Evolutionary conservation across 2,329 filamentous ascomycete species (phyloP), one percentile per base, ranked within the genome.

Genomic region (Cercospora sesami): DNA sequence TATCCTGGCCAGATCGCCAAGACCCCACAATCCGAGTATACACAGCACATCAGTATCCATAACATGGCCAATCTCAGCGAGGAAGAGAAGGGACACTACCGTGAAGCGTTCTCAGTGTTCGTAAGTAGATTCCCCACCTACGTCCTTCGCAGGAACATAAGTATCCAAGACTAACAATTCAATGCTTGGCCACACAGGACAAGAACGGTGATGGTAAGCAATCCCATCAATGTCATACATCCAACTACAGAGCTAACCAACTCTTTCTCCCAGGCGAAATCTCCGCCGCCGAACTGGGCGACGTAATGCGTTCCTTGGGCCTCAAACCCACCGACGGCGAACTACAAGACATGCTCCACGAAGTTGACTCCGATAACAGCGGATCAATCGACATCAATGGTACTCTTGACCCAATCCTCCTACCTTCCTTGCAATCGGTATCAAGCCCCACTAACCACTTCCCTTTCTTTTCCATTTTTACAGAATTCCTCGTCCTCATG

Each of bases 401-500:
- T 67, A 67, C 26, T n/a, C n/a, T n/a, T n/a, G n/a, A n/a, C n/a
- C n/a, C 2, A 26, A 26, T 26, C 26, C 26, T 26, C 26, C 26
- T n/a, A n/a, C 28, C 45, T 28, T 26, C 12, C 26, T n/a, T n/a
- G n/a, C n/a, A n/a, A n/a, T n/a, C n/a, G n/a, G n/a, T n/a, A n/a
- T n/a, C n/a, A n/a, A n/a, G n/a, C n/a, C n/a, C n/a, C n/a, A n/a
- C n/a, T n/a, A n/a, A n/a, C n/a, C n/a, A n/a, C n/a, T n/a, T n/a
- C n/a, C n/a, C n/a, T n/a, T n/a, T n/a, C n/a, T n/a, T n/a, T n/a
- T n/a, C n/a, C n/a, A n/a, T n/a, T n/a, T n/a, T n/a, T n/a, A n/a
- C 48, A 69, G 69, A 71, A 60, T 71, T 71, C 60, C 55, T 71
- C 60, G 63, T 60, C 30, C 68, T 71, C 64, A 71, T 70, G 69